Conservation (phyloP, 768 basidiomycete genomes). For the Psilocybe sp. region DNA sequence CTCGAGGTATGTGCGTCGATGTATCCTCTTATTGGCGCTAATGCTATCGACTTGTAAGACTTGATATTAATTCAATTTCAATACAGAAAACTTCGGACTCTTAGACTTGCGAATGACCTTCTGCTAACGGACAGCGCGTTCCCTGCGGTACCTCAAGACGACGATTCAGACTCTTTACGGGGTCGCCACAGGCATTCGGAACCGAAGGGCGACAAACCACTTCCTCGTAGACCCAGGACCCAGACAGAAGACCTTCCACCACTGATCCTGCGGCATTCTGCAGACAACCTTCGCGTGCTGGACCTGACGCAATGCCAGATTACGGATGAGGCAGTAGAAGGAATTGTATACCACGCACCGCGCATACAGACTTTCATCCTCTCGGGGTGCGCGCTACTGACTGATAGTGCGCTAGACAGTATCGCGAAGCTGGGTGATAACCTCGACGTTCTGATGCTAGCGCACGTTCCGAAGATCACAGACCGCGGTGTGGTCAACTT, state of each 20-base stretch:
- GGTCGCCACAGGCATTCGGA: background rate
- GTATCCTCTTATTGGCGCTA: background rate
- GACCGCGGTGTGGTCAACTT: constrained; percentile 70
- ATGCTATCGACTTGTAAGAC: constrained; percentile 1
- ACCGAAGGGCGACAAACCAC: constrained; percentile 40
- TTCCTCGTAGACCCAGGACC: constrained; percentile 53
- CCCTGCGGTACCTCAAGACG: constrained; percentile 45
- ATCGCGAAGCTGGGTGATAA: constrained; percentile 72
- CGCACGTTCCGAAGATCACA: constrained; percentile 78
- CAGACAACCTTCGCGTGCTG: constrained; percentile 73
- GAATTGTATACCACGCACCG: constrained; percentile 73
- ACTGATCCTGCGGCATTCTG: constrained; percentile 57
- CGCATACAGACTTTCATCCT: constrained; percentile 74
- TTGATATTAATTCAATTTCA: constrained; percentile 17
- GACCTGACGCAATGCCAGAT: constrained; percentile 77
- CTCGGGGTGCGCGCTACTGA: constrained; percentile 74
- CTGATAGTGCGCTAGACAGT: constrained; percentile 65
- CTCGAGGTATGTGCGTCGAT: constrained; percentile 44
- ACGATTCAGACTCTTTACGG: constrained; percentile 1
- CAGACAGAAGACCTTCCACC: constrained; percentile 65
- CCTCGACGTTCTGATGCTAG: constrained; percentile 77
- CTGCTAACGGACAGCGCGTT: constrained; percentile 79
- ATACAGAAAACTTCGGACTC: constrained; percentile 61
- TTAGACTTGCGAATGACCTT: constrained; percentile 77
- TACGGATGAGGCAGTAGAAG: constrained; percentile 74